Conservation (phyloP, 305 asterid species). For the Solanum chacoense region DNA sequence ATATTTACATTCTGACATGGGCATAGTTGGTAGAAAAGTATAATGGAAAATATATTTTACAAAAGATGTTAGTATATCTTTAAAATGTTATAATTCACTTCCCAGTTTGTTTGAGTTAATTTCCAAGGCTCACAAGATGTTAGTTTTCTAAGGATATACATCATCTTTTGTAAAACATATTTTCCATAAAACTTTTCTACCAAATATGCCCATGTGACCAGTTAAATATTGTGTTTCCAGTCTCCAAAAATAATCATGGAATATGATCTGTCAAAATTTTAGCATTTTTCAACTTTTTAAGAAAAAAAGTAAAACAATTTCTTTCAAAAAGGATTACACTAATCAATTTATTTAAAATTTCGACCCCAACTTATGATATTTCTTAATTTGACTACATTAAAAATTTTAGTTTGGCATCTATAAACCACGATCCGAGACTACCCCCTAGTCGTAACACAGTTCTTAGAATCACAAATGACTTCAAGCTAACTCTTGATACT, state of each 20-base stretch:
- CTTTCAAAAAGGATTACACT: not conserved
- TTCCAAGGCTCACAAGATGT: not conserved
- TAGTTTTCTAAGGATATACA: too few species aligned
- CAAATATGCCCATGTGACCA: not conserved
- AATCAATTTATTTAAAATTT: not conserved
- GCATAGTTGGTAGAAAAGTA: not conserved
- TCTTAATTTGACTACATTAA: not conserved
- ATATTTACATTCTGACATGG: not conserved
- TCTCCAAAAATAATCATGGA: not conserved
- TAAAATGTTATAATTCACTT: not conserved
- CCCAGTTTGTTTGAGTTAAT: not conserved
- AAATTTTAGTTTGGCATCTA: not conserved
- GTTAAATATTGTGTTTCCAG: not conserved
- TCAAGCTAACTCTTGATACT: not conserved
- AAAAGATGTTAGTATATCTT: not conserved
- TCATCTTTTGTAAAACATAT: too few species aligned
- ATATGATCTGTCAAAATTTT: too few species aligned
- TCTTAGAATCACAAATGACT: not conserved
- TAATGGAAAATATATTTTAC: not conserved
- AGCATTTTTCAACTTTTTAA: too few species aligned
- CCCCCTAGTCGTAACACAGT: not conserved
- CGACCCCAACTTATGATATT: not conserved
- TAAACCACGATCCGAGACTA: not conserved
- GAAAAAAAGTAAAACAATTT: not conserved
- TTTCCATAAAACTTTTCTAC: not conserved